These are phyloP conservation scores for Aspergillus texensis DNA, from an alignment of 2,329 filamentous ascomycete genomes.

Conservation along the genomic window DNA sequence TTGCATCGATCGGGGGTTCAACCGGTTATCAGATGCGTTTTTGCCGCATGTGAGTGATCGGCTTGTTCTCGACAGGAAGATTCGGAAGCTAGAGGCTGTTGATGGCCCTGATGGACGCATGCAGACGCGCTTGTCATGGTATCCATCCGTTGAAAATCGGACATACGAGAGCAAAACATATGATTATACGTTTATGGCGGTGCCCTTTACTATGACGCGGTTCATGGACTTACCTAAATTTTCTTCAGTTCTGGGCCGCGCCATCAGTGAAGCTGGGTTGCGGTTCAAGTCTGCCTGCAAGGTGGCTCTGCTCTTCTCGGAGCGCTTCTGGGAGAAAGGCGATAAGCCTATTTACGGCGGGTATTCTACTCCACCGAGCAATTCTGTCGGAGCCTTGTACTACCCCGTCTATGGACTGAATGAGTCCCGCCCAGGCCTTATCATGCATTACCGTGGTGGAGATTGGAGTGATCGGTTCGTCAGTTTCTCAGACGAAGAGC, in stretches of 20 bases:
- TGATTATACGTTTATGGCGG: constrained; percentile 44
- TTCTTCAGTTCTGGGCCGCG: constrained; percentile 30
- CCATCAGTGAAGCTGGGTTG: constrained; percentile 30
- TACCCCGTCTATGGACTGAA: constrained; percentile 38
- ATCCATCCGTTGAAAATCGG: constrained; percentile 24
- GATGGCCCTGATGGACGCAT: constrained; percentile 12
- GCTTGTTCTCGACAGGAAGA: constrained; percentile 25
- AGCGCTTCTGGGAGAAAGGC: constrained; percentile 39
- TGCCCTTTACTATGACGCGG: constrained; percentile 41
- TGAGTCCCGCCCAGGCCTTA: constrained; percentile 34
- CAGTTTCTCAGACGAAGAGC: constrained; percentile 31
- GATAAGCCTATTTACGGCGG: constrained; percentile 35
- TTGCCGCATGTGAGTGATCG: constrained; percentile 33
- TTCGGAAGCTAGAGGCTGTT: constrained; percentile 26
- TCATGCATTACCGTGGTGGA: constrained; percentile 34
- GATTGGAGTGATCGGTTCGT: constrained; percentile 37
- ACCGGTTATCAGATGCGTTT: constrained; percentile 40
- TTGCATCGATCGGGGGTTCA: constrained; percentile 39
- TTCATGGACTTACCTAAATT: constrained; percentile 42
- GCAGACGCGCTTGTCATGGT: constrained; percentile 27
- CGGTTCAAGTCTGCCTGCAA: constrained; percentile 38
- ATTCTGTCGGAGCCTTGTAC: constrained; percentile 32
- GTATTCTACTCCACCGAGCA: constrained; percentile 27
- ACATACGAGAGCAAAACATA: constrained; percentile 34
- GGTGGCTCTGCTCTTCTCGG: constrained; percentile 34